phyloP scores from a whole-genome alignment of 805 yeast species.

The Starmerella riodocensis region DNA sequence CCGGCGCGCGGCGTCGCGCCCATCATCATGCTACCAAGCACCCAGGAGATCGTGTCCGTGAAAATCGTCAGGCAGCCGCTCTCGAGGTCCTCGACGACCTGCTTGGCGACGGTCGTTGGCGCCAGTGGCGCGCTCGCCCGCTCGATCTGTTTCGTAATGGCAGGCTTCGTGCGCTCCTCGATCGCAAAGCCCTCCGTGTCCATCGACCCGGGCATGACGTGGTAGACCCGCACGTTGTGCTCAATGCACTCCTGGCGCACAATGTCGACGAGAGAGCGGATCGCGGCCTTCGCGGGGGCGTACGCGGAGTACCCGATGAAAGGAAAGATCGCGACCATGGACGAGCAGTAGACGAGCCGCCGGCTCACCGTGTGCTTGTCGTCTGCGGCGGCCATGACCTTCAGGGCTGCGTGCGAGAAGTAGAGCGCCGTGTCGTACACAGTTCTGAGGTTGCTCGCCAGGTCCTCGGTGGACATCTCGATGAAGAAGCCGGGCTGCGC shows the following conservation, averaged over 20 bases:
- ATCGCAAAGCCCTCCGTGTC: conserved; percentile 71
- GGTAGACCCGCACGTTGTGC: conserved; percentile 53
- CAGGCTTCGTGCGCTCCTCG: conserved; percentile 78
- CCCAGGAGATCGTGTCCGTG: conserved; percentile 80
- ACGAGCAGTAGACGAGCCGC: conserved; percentile 53
- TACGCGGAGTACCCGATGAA: conserved; percentile 86
- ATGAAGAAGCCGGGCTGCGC: conserved; percentile 65
- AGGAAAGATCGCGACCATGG: conserved; percentile 71
- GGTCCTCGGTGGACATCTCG: conserved; percentile 47
- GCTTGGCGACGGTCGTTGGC: conserved; percentile 51
- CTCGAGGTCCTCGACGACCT: conserved; percentile 42
- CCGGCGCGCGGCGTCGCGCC: conserved; percentile 22
- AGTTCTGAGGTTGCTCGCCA: conserved; percentile 47
- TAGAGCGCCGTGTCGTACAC: conserved; percentile 66
- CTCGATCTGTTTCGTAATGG: conserved; percentile 67
- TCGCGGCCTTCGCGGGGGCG: conserved; percentile 78
- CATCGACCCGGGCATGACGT: conserved; percentile 82
- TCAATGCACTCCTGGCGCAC: conserved; percentile 70
- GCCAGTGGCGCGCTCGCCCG: conserved; percentile 66
- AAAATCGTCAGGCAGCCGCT: conserved; percentile 59
- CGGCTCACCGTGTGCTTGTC: conserved; percentile 27
- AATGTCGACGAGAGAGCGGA: conserved; percentile 59
- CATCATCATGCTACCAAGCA: conserved; percentile 41
- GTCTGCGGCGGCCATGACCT: conserved; percentile 24
- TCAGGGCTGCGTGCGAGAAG: conserved; percentile 48